Percentiles rank a stretch among this genome's conserved stretches.
These are phyloP conservation scores for Blepharisma stoltei DNA, from an alignment of 73 alveolate genomes.

Conservation along the genomic window DNA sequence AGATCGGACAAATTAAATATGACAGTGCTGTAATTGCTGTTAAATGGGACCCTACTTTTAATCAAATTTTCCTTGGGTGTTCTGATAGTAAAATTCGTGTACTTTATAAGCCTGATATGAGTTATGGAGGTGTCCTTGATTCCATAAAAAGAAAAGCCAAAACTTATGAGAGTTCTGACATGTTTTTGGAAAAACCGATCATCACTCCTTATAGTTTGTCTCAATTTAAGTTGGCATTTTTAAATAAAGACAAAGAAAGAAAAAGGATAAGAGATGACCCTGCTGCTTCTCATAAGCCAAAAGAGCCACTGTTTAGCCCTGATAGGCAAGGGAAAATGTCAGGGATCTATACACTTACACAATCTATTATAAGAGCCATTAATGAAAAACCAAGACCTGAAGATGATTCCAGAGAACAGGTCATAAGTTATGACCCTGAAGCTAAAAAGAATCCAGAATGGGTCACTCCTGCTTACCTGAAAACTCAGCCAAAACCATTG, in stretches of 20 bases:
- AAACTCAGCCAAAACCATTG: slow-evolving; percentile 81
- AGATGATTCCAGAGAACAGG: slow-evolving; percentile 78
- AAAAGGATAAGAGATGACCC: slow-evolving; percentile 36
- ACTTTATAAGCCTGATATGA: slow-evolving; percentile 49
- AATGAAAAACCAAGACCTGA: slow-evolving; percentile 55
- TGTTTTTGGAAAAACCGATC: slow-evolving; percentile 29
- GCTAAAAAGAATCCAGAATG: slow-evolving; percentile 67
- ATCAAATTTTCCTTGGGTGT: slow-evolving; percentile 47
- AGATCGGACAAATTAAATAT: slow-evolving; percentile 5
- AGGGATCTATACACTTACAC: slow-evolving; percentile 58
- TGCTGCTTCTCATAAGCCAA: slow-evolving; percentile 33
- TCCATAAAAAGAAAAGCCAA: background rate
- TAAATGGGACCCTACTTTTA: slow-evolving; percentile 44
- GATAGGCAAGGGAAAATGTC: slow-evolving; percentile 47
- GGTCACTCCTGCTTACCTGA: slow-evolving; percentile 74
- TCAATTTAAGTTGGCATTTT: slow-evolving; percentile 30
- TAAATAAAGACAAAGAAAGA: slow-evolving; percentile 28
- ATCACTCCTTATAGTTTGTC: slow-evolving; percentile 41
- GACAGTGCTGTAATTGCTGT: slow-evolving; percentile 37
- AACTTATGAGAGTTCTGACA: background rate
- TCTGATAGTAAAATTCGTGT: slow-evolving; percentile 44
- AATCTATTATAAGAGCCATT: slow-evolving; percentile 64
- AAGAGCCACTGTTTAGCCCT: background rate
- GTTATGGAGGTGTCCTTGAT: slow-evolving; percentile 40
- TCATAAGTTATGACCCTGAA: slow-evolving; percentile 58